Base-by-base conservation (phyloP, 1,284 basidiomycete species). In the Cutaneotrichosporon curvatum region DNA sequence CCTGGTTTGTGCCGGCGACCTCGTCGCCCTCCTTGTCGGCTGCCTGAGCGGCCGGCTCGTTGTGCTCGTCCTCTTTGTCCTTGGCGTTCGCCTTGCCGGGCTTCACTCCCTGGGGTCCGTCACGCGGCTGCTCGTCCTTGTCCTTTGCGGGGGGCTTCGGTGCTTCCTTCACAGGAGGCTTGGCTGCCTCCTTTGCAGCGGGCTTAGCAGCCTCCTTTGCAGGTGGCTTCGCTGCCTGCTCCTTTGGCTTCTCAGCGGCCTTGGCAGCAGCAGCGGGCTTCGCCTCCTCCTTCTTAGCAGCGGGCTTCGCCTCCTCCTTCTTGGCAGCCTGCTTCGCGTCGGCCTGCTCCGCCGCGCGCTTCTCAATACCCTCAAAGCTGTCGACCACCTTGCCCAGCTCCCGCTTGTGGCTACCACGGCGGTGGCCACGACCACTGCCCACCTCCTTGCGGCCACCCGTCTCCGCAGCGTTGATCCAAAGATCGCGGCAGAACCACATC, bases 401-500 rank as follows among this genome's bases (percentile, higher is more conserved):
- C 18, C 60, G 48, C 45, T 61, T 64, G 30, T 43, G 23, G 36
- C 48, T 20, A 30, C 64, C 57, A 19, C 41, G 36, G 12, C 47
- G 36, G 44, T 46, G 40, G 10, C 45, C 45, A 14, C 45, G 42
- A 15, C 47, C 31, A 8, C 37, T 33, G 2, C 28, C 30, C 25
- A 30, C 40, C n/a, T 37, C 37, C 39, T 37, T 40, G 32, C 11
- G 8, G 22, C 74, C 59, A 7, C 82, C 83, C 45, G 85, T 83
- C 21, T 77, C 75, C 2, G 90, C 91, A 41, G 83, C 84, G 56
- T 79, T 78, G 16, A 88, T 77, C 91, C 91, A 96, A 34, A 95
- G 74, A 68, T 96, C 91, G 40, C 91, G 75, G 63, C 91, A 96
- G 75, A 96, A 95, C 84, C 87, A 94, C 40, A 89, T 87, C 69